These are phyloP conservation scores for Thalassiosira livingstoniorum DNA, from an alignment of 352 stramenopile genomes.

Conservation along the genomic window DNA sequence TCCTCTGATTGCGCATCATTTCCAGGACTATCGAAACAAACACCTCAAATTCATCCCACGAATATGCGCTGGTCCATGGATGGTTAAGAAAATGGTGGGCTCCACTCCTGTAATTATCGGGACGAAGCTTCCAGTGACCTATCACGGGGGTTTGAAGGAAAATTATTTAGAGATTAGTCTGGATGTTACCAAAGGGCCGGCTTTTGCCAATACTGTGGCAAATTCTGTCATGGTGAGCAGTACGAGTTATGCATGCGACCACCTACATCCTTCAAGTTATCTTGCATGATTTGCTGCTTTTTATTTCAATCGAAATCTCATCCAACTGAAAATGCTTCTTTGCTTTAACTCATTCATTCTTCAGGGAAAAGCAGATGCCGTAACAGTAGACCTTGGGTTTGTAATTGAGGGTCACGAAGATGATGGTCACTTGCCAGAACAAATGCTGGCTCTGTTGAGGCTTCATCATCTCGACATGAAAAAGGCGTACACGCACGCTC, in stretches of 20 bases:
- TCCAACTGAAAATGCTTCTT: too few species aligned
- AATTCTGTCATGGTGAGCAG: too few species aligned
- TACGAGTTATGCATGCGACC: too few species aligned
- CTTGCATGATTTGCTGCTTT: too few species aligned
- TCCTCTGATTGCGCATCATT: too few species aligned
- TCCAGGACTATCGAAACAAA: constrained; percentile 51
- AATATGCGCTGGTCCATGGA: constrained; percentile 55
- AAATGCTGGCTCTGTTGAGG: constrained; percentile 55
- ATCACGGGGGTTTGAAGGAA: constrained; percentile 47
- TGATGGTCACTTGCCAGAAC: constrained; percentile 55
- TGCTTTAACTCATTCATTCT: too few species aligned
- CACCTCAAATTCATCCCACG: constrained; percentile 62
- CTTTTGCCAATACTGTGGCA: constrained; percentile 55
- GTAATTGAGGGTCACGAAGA: constrained; percentile 55
- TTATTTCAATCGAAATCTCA: too few species aligned
- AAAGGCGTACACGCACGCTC: constrained; percentile 20
- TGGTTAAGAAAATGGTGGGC: constrained; percentile 70
- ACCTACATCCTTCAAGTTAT: too few species aligned
- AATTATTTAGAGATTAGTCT: constrained; percentile 64
- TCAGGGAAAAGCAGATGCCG: constrained; percentile 46
- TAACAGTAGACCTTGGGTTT: constrained; percentile 66
- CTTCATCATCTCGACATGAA: constrained; percentile 65
- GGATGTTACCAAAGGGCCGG: constrained; percentile 56
- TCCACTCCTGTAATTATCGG: constrained; percentile 57
- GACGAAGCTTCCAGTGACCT: constrained; percentile 56